Evolutionary conservation across 73 alveolate genomes (phyloP).

Genomic region (Halteria grandinella): DNA sequence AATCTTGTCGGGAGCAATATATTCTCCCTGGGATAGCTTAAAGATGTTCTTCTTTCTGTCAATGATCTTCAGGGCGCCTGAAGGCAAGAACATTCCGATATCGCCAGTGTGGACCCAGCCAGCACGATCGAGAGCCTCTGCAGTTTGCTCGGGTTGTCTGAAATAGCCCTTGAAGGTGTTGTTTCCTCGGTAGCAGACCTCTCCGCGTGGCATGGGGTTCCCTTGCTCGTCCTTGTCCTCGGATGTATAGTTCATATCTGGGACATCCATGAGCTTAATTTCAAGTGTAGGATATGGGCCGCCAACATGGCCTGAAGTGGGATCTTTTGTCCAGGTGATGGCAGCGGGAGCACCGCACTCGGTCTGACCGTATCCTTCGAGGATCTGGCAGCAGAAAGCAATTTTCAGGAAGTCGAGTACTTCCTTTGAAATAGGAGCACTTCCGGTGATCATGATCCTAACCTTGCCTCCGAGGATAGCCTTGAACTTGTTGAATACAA

Average conservation of each 20-base stretch:
- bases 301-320: constrained; percentile 83
- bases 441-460: constrained; percentile 82
- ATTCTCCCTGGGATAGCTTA: constrained; percentile 93
- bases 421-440: constrained; percentile 93
- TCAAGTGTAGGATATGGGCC: constrained; percentile 79
- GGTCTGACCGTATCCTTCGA: constrained; percentile 96
- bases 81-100: constrained; percentile 74
- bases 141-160: constrained; percentile 88
- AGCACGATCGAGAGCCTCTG: constrained; percentile 84
- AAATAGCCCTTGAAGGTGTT: constrained; percentile 86
- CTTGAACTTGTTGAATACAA: constrained; percentile 80
- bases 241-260: constrained; percentile 83
- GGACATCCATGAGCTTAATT: constrained; percentile 83
- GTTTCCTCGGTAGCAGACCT: constrained; percentile 92
- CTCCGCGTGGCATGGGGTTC: constrained; percentile 91
- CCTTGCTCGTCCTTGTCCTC: constrained; percentile 83
- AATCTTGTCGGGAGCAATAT: constrained; percentile 96
- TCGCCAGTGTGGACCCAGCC: constrained; percentile 98
- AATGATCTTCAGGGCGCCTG: constrained; percentile 80
- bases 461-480: constrained; percentile 90
- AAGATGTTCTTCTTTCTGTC: constrained; percentile 94
- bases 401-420: constrained; percentile 82
- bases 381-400: constrained; percentile 76
- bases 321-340: constrained; percentile 68
- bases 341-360: constrained; percentile 89